Evolutionary conservation across 2,329 filamentous ascomycete species (phyloP).

Genomic region (Aspergillus sp.): DNA sequence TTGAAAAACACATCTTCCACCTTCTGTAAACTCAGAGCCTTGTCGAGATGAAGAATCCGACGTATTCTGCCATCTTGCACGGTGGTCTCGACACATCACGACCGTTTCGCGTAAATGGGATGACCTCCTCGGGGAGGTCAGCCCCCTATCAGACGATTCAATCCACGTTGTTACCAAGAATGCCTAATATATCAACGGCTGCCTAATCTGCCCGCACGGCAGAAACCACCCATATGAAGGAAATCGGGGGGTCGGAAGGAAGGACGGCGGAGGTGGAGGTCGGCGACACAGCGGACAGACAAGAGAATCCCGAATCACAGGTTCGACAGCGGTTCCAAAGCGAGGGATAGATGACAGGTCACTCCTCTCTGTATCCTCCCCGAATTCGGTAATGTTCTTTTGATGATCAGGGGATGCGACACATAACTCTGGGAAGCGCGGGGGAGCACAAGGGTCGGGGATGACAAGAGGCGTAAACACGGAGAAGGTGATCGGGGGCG

Average conservation of each 20-base stretch:
- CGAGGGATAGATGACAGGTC: not conserved
- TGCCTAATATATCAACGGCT: too few relatives aligned
- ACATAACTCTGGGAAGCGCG: constrained; percentile 13
- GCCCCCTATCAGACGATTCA: constrained; percentile 30
- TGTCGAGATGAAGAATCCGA: constrained; percentile 7
- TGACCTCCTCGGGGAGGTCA: constrained; percentile 39
- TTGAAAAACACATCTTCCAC: constrained; percentile 8
- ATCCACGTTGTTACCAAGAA: constrained; percentile 27
- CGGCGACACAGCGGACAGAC: not conserved
- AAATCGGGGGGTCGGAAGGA: too few relatives aligned
- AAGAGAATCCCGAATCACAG: not conserved
- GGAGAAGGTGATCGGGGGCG: constrained; percentile 2
- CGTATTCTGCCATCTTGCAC: constrained; percentile 13
- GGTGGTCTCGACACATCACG: constrained; percentile 26
- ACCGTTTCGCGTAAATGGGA: constrained; percentile 24
- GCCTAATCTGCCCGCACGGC: too few relatives aligned
- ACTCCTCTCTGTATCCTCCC: constrained; percentile 10
- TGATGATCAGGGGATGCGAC: constrained; percentile 16
- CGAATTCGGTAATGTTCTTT: constrained; percentile 3
- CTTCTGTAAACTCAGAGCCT: constrained; percentile 2
- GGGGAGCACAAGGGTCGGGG: constrained; percentile 5
- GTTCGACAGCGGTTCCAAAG: not conserved
- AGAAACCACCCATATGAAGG: too few relatives aligned
- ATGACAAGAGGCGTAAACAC: constrained; percentile 1
- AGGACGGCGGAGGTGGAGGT: too few relatives aligned